Base-by-base conservation (phyloP, 768 basidiomycete genomes). In the Crepidotus variabilis region DNA sequence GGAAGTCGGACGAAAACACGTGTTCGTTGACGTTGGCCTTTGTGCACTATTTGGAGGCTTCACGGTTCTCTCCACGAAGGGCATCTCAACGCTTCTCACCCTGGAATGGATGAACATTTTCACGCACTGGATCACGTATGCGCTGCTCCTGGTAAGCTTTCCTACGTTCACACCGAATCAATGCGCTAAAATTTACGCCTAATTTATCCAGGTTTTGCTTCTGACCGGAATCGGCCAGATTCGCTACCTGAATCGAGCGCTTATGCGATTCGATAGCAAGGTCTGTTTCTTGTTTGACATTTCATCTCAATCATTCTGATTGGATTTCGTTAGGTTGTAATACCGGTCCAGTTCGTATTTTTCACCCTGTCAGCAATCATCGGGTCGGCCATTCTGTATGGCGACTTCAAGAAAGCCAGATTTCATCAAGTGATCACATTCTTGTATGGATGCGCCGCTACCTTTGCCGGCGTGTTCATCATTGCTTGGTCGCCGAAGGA, bases 201-300 rank as follows among this genome's bases (percentile, higher is more conserved):
- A 21, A 47, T n/a, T n/a, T 43, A 14, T 65, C 47, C 43, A 91
- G 88, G 79, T 88, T n/a, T 80, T 93, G 24, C 52, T 83, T 21
- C 65, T 78, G 14, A 92, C 91, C 18, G 92, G 90, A 2, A 67
- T 93, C 49, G 86, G 90, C n/a, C 92, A 94, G 73, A 87, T 94
- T 58, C 78, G 81, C 61, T 93, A 92, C 66, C 78, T 92, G 51
- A 92, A 92, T 63, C 78, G 92, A 56, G 94, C 95, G 6, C 70
- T 98, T 47, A 95, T 92, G 86, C 83, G 86, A 20, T 98, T 98
- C 69, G 93, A 97, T 66, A 87, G 90, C 70, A 96, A 97, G 75
- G 90, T 90, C 62, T 52, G 71, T 64, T 39, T 33, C 18, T 22
- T 33, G 11, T 18, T 21, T 57, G 33, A 48, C 34, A 51, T 11